Evolutionary conservation across 805 yeast genomes (phyloP), one percentile per base, ranked within the genome.

Genomic region (Ogataea philodendri): DNA sequence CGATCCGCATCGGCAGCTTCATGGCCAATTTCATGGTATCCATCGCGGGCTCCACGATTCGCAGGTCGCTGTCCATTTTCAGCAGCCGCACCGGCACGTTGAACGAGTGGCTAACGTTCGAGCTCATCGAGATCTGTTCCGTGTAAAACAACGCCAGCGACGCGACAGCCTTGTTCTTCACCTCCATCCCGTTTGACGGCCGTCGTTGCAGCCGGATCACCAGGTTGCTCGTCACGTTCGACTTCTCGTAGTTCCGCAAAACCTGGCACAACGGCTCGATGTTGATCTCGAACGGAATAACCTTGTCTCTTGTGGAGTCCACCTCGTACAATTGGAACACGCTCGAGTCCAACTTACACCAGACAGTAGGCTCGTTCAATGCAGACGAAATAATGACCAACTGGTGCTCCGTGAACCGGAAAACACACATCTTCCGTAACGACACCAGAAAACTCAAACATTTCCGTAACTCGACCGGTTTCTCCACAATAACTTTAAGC

Each of bases 21-120:
- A 84, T 65, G 54, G 81, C 66, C 25, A 81, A 60, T 48, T 78
- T 76, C 32, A 79, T 70, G 35, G 63, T 62, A 27, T 67, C 66
- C 28, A 80, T 59, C 48, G 70, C 74, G 0, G 96, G 96, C 51
- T 84, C 93, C 13, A 67, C 62, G 7, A 76, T 63, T 31, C 69
- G 52, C 9, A 69, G 68, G 37, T 76, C 79, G 41, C 72, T 76
- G 10, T 68, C 72, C 43, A 65, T 67, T 39, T 77, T 72, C 37
- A 84, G 51, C 26, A 84, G 63, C 46, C 78, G 65, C 2, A 84
- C 84, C 0, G 95, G 90, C 13, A 89, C 73, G 32, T 77, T 76
- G 49, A 80, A 78, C 6, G 84, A 71, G 50, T 82, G 87, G 42
- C 72, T 70, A 11, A 84, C 68, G 3, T 74, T 61, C 15, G 71